Evolutionary conservation across 2,329 filamentous ascomycete species (phyloP), one percentile per base, ranked within the genome.

Genomic region (Penicillium corylophilum): DNA sequence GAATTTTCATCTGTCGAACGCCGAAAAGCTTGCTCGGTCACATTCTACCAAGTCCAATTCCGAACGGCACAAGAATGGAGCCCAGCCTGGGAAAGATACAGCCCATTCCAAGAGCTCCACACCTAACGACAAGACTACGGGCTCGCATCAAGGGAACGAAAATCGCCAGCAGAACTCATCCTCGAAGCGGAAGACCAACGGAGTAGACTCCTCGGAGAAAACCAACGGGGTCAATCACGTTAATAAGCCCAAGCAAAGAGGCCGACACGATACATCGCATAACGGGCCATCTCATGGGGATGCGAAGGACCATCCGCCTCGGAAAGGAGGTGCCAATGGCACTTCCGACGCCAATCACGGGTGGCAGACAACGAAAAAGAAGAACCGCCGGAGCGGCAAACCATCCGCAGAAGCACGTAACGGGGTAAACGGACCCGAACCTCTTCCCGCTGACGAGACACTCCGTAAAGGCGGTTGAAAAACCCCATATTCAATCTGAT

Each of bases 351-450:
- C 56, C 15, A 50, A 55, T 5, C 66, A 70, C 16, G 68, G 70
- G 47, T 77, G 75, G 75, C 74, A 77, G 59, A 76, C 70, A 3
- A 74, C 71, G 9, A 76, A 74, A 61, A 75, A 71, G 56, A 76
- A 71, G 59, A 65, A 73, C 48, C 73, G 71, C 51, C 70, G 69
- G 54, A 67, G 63, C 39, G 57, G 60, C 40, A 75, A 72, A 49
- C 63, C 65, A 5, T 61, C 69, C 24, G 62, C 61, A 10, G 72
- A 75, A 16, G 51, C 63, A 28, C 63, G 63, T 23, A 59, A 64
- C 23, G 64, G 65, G n/a, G 45, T 58, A 16, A 54, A 62, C 23
- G 58, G 62, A 36, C 66, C 64, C 2, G 74, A 77, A 52, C 65
- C 70, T 8, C 60, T 75, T 10, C 73, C 75, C 26, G 64, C 64